Conservation (phyloP, 2,329 filamentous ascomycete species). For the Pyrenochaeta sp. region DNA sequence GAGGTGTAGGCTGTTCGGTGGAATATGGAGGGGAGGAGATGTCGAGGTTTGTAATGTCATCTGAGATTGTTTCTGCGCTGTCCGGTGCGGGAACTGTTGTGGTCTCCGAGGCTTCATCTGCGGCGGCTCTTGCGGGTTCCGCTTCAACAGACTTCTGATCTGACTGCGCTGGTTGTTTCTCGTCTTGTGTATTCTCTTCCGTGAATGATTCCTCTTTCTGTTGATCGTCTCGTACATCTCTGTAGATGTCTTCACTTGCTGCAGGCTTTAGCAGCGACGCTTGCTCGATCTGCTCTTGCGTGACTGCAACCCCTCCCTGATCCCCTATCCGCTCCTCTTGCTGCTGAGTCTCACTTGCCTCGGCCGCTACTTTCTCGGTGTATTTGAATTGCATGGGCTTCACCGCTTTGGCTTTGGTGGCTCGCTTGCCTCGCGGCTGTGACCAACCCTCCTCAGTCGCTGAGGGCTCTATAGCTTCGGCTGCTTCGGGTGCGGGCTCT, state of each 20-base stretch:
- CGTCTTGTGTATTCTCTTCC: slow-evolving; percentile 6
- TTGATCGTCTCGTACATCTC: slow-evolving; percentile 12
- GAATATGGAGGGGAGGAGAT: slow-evolving; percentile 17
- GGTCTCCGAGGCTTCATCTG: not conserved
- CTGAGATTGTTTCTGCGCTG: slow-evolving; percentile 15
- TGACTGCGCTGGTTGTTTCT: slow-evolving; percentile 6
- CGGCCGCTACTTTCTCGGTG: slow-evolving; percentile 11
- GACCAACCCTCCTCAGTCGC: slow-evolving; percentile 16
- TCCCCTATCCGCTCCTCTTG: slow-evolving; percentile 9
- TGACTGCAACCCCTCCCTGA: slow-evolving; percentile 15
- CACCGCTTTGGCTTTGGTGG: slow-evolving; percentile 13
- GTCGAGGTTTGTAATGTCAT: slow-evolving; percentile 31
- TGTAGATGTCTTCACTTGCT: slow-evolving; percentile 4
- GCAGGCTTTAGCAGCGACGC: not conserved
- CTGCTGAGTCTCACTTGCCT: slow-evolving; percentile 6
- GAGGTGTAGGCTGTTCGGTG: slow-evolving; percentile 26
- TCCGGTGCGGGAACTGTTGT: slow-evolving; percentile 4
- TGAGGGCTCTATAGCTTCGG: not conserved
- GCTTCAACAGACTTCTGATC: slow-evolving; percentile 11
- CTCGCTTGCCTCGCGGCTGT: slow-evolving; percentile 20
- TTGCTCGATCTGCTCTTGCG: slow-evolving; percentile 8
- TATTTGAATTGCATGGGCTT: slow-evolving; percentile 19
- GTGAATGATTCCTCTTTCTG: slow-evolving; percentile 3
- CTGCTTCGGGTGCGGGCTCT: slow-evolving; percentile 34
- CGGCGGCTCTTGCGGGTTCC: slow-evolving; percentile 1